Percentiles rank a stretch among this genome's conserved stretches.
These are phyloP conservation scores for Scenedesmus sp. DNA, from an alignment of 163 green algal species.

Conservation along the genomic window DNA sequence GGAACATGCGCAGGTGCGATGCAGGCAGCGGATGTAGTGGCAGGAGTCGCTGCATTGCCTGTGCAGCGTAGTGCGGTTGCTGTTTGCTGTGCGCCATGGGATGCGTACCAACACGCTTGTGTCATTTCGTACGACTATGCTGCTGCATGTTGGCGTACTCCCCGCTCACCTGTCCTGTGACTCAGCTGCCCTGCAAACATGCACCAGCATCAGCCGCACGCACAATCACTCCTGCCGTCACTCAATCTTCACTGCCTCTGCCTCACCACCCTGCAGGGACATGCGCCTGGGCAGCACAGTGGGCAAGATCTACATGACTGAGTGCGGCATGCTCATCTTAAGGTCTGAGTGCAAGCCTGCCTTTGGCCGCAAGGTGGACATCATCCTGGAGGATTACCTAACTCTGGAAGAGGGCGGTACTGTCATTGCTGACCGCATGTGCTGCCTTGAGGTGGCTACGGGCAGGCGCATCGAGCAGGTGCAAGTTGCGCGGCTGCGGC, in stretches of 20 bases:
- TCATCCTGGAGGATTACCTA: background rate
- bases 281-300: constrained; percentile 8
- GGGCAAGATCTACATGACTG: background rate
- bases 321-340: background rate
- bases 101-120: too few relatives aligned
- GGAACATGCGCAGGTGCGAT: constrained; percentile 4
- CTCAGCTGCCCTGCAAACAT: too few relatives aligned
- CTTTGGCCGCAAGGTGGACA: constrained; percentile 2
- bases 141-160: too few relatives aligned
- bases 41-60: background rate
- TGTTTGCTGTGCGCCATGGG: background rate
- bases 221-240: too few relatives aligned
- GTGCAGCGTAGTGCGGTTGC: background rate
- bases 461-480: background rate
- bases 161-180: too few relatives aligned
- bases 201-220: too few relatives aligned
- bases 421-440: background rate
- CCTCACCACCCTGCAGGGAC: background rate
- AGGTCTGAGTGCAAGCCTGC: background rate
- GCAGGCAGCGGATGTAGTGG: background rate
- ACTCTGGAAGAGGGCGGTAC: background rate
- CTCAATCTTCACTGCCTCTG: background rate
- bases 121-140: too few relatives aligned
- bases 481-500: background rate
- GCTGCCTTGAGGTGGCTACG: background rate